Base-by-base conservation (phyloP, 1,284 basidiomycete genomes). In the Malassezia sympodialis region DNA sequence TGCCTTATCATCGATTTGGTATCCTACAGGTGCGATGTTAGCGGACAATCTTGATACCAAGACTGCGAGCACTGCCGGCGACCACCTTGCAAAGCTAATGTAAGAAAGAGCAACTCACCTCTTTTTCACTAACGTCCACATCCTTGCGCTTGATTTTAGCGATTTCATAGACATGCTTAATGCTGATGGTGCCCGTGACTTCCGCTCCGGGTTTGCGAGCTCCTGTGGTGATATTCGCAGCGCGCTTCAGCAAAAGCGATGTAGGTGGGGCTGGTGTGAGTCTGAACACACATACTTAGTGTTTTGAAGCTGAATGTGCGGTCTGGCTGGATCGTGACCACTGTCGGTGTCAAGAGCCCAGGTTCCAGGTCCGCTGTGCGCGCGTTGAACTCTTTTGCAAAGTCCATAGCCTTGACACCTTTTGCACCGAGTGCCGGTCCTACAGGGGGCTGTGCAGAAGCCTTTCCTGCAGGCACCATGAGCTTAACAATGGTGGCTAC, bases 341-440 rank as follows among this genome's bases (percentile, higher is more conserved):
- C 78, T 14, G 90, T 91, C 10, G 93, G 93, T 35, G 84, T 83
- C 2, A 94, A 93, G 14, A 88, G 82, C 37, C 89, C 89, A 17
- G 86, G 83, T 66, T 86, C 84, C 54, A 94, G 82, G 74, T 90
- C 86, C 19, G 88, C 86, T 82, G 84, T 53, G 87, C 90, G 76
- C 89, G 66, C 71, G 56, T 73, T 73, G 58, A 73, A 73, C 44
- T 69, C 64, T 47, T 96, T 98, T 80, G 90, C 94, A 76, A 98
- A 99, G 79, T 99, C 94, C 85, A 98, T 98, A 17, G 91, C 93
- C 78, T 96, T 96, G 64, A 99, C 90, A 69, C 94, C 94, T 73
- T 90, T 85, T 62, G 94, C 91, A 79, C 94, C 94, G 49, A 96
- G 83, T 19, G 91, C 91, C 51, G 94, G 93, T 67, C 93, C 94